Percentiles rank a stretch among this genome's conserved stretches.
Evolutionary conservation across 441 rosid species (phyloP).

Genomic region (Erysimum cheiri): DNA sequence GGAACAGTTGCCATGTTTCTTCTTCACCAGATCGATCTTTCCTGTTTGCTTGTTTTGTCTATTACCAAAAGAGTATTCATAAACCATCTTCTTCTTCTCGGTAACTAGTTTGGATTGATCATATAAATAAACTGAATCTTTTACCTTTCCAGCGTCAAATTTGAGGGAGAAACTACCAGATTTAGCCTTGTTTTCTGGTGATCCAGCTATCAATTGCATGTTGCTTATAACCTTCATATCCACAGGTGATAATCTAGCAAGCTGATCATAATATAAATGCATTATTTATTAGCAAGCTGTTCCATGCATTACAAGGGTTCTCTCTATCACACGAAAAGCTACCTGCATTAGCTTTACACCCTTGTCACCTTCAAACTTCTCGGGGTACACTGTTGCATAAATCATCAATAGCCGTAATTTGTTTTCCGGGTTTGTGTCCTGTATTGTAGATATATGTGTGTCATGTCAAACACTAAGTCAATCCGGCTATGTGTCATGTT

Average conservation of each 20-base stretch:
- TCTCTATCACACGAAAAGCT: slow-evolving; percentile 28
- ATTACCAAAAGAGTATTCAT: slow-evolving; percentile 35
- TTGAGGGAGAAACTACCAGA: slow-evolving; percentile 63
- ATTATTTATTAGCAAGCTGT: slow-evolving; percentile 11
- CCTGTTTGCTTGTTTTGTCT: slow-evolving; percentile 71
- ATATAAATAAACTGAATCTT: not conserved
- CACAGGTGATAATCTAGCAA: slow-evolving; percentile 63
- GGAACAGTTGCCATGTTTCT: slow-evolving; percentile 73
- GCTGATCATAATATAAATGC: slow-evolving; percentile 44
- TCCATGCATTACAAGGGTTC: slow-evolving; percentile 21
- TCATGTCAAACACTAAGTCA: slow-evolving; percentile 11
- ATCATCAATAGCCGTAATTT: slow-evolving; percentile 79
- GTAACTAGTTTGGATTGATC: not conserved
- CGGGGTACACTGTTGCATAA: slow-evolving; percentile 70
- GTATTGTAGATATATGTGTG: slow-evolving; percentile 27
- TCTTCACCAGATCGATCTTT: slow-evolving; percentile 73
- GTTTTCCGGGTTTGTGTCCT: slow-evolving; percentile 69
- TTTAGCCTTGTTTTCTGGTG: slow-evolving; percentile 52
- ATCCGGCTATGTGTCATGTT: not conserved
- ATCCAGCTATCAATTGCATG: slow-evolving; percentile 70
- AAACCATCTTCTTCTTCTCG: not conserved
- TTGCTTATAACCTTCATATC: slow-evolving; percentile 70
- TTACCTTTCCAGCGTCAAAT: slow-evolving; percentile 70
- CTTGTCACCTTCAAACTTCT: slow-evolving; percentile 77
- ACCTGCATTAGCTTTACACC: slow-evolving; percentile 93